Conservation (phyloP, 768 basidiomycete genomes). For the Boletellus ananiceps region DNA sequence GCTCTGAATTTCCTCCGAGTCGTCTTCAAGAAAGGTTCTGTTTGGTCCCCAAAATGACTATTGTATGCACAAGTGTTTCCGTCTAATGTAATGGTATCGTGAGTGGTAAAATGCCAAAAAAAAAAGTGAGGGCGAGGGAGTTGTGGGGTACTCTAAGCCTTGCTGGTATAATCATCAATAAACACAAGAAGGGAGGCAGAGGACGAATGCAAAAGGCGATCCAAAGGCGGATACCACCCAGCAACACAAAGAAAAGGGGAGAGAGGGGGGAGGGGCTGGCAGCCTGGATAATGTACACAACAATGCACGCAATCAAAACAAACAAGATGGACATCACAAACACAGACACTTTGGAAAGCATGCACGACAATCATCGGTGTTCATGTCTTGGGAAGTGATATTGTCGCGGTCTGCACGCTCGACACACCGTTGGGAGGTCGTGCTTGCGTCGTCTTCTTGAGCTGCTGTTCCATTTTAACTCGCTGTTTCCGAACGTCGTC, state of each 20-base stretch:
- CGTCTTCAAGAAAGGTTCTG: too few relatives aligned
- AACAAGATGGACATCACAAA: slow-evolving; percentile 5
- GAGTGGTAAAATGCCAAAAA: neutral
- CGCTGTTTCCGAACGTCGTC: slow-evolving; percentile 76
- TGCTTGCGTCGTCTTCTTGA: slow-evolving; percentile 52
- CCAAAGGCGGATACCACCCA: neutral
- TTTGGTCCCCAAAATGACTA: neutral
- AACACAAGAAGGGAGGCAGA: neutral
- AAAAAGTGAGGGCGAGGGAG: neutral
- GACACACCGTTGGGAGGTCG: slow-evolving; percentile 30
- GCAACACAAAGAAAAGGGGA: neutral
- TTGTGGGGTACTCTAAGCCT: slow-evolving; percentile 7
- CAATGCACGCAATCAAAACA: neutral
- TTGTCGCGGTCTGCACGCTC: slow-evolving; percentile 23
- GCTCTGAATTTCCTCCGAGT: too few relatives aligned
- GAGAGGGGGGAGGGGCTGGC: too few relatives aligned
- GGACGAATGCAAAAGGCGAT: neutral
- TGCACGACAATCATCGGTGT: neutral
- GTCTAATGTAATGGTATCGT: slow-evolving; percentile 14
- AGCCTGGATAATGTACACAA: too few relatives aligned
- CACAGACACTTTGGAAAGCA: neutral
- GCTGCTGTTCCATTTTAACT: slow-evolving; percentile 67
- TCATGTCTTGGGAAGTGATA: slow-evolving; percentile 28
- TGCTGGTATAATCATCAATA: slow-evolving; percentile 6
- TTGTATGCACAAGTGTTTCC: slow-evolving; percentile 10